Base-by-base conservation (phyloP, 768 basidiomycete genomes). In the Scleroderma citrinum region DNA sequence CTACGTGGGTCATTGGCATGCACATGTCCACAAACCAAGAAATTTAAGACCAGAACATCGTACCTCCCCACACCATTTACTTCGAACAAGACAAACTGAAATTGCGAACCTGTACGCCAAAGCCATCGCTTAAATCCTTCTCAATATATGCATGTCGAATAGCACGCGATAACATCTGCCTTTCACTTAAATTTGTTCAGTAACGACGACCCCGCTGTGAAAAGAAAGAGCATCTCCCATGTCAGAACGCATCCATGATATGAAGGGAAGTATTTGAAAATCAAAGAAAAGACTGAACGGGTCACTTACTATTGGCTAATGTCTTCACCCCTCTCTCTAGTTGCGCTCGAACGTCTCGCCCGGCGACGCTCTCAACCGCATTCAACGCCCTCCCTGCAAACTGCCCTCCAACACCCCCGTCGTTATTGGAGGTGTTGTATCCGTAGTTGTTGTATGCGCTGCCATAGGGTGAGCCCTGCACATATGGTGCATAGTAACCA, bases 291-390 rank as follows among this genome's bases (percentile, higher is more conserved):
- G n/a, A n/a, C n/a, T n/a, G n/a, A 16, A 26, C 29, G 45, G 43
- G 41, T 20, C 39, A 76, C 81, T 59, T 56, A 84, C 82, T 72
- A 40, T 78, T 73, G 21, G 78, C 71, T 38, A 83, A 54, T 51
- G 53, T 68, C 49, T 68, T 73, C 13, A 81, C 67, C 45, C 58
- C 64, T 38, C 65, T 70, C 54, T 81, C 79, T 36, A 83, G 51
- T 56, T 77, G 79, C 30, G 64, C 61, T 35, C 76, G 64, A 37
- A 73, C 74, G 47, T 73, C 74, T 55, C 68, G 70, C 3, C 82
- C 81, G 16, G 78, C 78, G 26, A 82, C 63, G 50, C 71, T 76
- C 59, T 82, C 81, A 17, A 85, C 70, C n/a, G 74, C 70, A 51
- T 62, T 71, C 55, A 73, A 56, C 36, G 80, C 81, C 55, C 66